phyloP scores from a whole-genome alignment of 176 grass and related monocot species.

The Rhipidocladum racemiflorum region DNA sequence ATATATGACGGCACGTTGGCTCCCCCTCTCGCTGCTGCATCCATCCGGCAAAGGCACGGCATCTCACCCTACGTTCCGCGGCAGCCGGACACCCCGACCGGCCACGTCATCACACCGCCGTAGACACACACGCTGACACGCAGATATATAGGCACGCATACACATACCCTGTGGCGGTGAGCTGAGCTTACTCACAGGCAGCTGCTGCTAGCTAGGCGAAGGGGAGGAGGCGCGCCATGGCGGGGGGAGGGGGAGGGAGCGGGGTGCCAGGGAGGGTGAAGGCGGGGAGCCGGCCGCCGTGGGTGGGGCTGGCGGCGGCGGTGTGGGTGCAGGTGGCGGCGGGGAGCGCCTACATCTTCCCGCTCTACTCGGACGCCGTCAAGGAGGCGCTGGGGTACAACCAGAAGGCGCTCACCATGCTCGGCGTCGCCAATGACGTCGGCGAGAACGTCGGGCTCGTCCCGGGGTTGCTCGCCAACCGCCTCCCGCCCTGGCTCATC shows the following conservation, averaged over 20 bases:
- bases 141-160: not conserved
- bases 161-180: not conserved
- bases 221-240: slow-evolving; percentile 4
- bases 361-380: slow-evolving; percentile 74
- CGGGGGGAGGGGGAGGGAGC: not conserved
- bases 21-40: too few species aligned
- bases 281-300: slow-evolving; percentile 75
- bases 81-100: not conserved
- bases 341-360: slow-evolving; percentile 79
- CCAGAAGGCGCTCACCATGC: slow-evolving; percentile 74
- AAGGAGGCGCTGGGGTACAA: slow-evolving; percentile 66
- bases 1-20: too few species aligned
- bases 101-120: not conserved
- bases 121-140: not conserved
- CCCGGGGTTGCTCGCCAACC: slow-evolving; percentile 67
- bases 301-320: slow-evolving; percentile 86
- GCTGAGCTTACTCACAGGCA: not conserved
- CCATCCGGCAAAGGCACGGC: not conserved
- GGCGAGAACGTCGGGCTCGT: slow-evolving; percentile 87
- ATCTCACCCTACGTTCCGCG: not conserved
- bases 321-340: slow-evolving; percentile 92
- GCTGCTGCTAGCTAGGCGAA: not conserved
- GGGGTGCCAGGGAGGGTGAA: slow-evolving; percentile 44
- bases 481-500: slow-evolving; percentile 68
- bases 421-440: slow-evolving; percentile 88